Base-by-base conservation (phyloP, 164 flowering plant genomes). In the Chimonanthus salicifolius region DNA sequence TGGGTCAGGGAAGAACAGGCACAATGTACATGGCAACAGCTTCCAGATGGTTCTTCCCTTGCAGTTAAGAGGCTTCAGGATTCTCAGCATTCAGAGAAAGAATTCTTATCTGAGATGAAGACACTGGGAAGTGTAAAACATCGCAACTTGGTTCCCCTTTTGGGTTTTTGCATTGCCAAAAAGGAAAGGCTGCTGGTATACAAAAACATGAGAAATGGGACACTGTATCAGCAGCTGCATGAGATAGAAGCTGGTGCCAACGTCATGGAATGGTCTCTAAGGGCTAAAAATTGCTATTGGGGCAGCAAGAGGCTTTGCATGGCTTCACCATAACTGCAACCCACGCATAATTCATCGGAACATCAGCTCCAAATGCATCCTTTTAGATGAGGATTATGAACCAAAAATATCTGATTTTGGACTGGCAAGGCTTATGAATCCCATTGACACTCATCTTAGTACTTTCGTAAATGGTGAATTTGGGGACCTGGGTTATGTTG, bases 151-250 rank as follows among this genome's bases (percentile, higher is more conserved):
- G 81, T 73, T 70, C 72, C 77, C 4, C 72, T 76, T 7, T 10
- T 84, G 77, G 86, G 86, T 0, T 80, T 80, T 62, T 84, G 84
- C 65, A 33, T 84, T 62, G 80, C 75, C 8, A 74, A 71, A 67
- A 78, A 71, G 70, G 86, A 82, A 62, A 80, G 80, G 71, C 71
- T 84, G 76, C 50, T 84, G 80, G 78, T 84, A 7, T 84, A 82
- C 64, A 80, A 76, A 33, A 51, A 76, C 70, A 80, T 84, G 84
- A 8, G 18, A 43, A 80, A 80, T 70, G 86, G 83, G 33, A 78
- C 72, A 11, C 79, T 84, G 47, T 71, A 76, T 70, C 77, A 74
- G 44, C 73, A 69, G 11, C 74, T 81, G 11, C 83, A 81, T 76
- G 51, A 62, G 21, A 47, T n/a, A 15, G 64, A 64, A 21, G 20